Evolutionary conservation across 2,329 filamentous ascomycete genomes (phyloP).

Genomic region (Coniochaeta pulveracea): DNA sequence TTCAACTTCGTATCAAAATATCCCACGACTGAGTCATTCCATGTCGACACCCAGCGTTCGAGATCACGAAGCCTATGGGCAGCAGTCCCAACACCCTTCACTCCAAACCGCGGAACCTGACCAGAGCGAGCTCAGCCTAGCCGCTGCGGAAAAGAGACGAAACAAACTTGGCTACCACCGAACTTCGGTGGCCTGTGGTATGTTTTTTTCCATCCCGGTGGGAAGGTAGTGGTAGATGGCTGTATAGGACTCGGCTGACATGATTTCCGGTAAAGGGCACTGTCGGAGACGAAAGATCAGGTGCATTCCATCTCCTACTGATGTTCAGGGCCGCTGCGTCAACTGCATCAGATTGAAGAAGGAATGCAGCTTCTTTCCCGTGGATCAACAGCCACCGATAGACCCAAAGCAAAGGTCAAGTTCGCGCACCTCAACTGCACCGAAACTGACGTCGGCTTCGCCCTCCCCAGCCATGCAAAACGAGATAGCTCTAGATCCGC

Average conservation of each 20-base stretch:
- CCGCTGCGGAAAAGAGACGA: constrained; percentile 45
- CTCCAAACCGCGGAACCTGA: constrained; percentile 18
- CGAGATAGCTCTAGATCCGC: constrained; percentile 28
- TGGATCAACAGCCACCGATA: constrained; percentile 58
- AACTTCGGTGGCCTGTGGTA: constrained; percentile 91
- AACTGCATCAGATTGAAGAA: constrained; percentile 94
- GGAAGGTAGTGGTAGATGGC: background rate
- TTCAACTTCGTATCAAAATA: constrained; percentile 18
- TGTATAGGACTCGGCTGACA: background rate
- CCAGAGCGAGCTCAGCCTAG: constrained; percentile 19
- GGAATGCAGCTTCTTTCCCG: constrained; percentile 84
- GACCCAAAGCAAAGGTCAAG: constrained; percentile 31
- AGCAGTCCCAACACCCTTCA: constrained; percentile 14
- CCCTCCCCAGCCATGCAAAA: constrained; percentile 35
- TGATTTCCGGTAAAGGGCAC: constrained; percentile 50
- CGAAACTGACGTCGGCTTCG: constrained; percentile 30
- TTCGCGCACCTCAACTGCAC: constrained; percentile 24
- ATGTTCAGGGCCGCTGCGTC: constrained; percentile 66
- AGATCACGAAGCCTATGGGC: constrained; percentile 23
- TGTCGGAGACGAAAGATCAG: constrained; percentile 90
- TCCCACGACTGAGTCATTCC: constrained; percentile 25
- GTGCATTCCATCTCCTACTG: constrained; percentile 67
- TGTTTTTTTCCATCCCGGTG: constrained; percentile 30
- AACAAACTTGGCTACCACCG: constrained; percentile 95
- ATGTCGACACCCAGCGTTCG: constrained; percentile 37